These are phyloP conservation scores for Chalciporus chontae DNA, from an alignment of 768 basidiomycete genomes.

Conservation along the genomic window DNA sequence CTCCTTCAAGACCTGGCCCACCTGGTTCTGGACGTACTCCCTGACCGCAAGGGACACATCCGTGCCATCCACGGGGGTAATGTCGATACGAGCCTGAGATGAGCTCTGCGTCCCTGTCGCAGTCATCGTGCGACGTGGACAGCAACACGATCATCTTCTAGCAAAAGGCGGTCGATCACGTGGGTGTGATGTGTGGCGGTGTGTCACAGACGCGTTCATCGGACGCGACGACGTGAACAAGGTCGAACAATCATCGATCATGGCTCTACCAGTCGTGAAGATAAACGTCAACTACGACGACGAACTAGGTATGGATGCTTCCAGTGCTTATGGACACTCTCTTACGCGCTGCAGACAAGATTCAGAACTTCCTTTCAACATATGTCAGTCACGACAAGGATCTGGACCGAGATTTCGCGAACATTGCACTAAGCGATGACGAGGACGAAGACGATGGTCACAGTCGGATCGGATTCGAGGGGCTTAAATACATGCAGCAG, in stretches of 20 bases:
- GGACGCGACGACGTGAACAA: constrained; percentile 8
- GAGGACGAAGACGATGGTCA: constrained; percentile 42
- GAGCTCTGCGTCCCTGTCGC: too few relatives aligned
- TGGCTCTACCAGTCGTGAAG: constrained; percentile 64
- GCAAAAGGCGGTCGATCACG: constrained; percentile 2
- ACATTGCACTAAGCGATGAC: constrained; percentile 53
- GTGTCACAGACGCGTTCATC: constrained; percentile 28
- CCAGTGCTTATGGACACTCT: not conserved
- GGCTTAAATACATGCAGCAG: constrained; percentile 78
- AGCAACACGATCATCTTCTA: too few relatives aligned
- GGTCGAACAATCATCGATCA: constrained; percentile 33
- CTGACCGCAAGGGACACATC: constrained; percentile 7
- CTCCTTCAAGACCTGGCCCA: constrained; percentile 9
- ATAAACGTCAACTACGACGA: constrained; percentile 63
- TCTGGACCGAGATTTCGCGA: constrained; percentile 60
- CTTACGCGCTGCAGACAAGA: constrained; percentile 48
- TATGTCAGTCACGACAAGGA: constrained; percentile 67
- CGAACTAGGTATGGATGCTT: constrained; percentile 55
- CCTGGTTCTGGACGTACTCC: constrained; percentile 14
- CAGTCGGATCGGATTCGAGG: constrained; percentile 33
- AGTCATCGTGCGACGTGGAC: too few relatives aligned
- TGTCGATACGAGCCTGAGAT: too few relatives aligned
- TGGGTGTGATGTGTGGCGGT: constrained; percentile 20
- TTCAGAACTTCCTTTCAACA: constrained; percentile 65
- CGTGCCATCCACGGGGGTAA: not conserved